Evolutionary conservation across 2,329 filamentous ascomycete genomes (phyloP), one percentile per base, ranked within the genome.

Genomic region (Paracamarosporium sp.): DNA sequence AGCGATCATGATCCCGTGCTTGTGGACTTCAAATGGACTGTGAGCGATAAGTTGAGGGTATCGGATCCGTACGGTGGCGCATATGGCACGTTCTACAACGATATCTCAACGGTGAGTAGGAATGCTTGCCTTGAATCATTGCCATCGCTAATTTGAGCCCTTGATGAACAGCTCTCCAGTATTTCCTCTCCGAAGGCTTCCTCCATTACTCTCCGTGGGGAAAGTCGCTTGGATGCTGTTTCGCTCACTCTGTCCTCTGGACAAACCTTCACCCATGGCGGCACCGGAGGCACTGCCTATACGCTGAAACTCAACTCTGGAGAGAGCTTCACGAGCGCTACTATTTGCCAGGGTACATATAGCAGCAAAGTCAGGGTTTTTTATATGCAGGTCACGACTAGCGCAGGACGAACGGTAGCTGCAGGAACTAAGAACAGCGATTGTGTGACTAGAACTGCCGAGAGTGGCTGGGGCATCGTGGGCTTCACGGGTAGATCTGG

Each of bases 1-100:
- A 84, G 84, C 1, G 88, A 90, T 69, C 87, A 90, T 68, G 88
- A 90, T 72, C 86, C 87, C 1, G 78, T 90, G 54, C 76, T 80
- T n/a, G 82, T 85, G n/a, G 77, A 83, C 65, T 82, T 87, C 67
- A 76, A 58, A 9, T 53, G 62, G 30, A 47, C 50, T 1, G 44
- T 67, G 11, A 78, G 63, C 82, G 60, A 66, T 11, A 63, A 66
- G 0, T 74, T 83, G 38, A 77, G 77, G 44, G 79, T 83, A 70
- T 82, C 80, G 7, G 71, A 70, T 55, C 79, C 79, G 66, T 80
- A 73, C 62, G 84, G 84, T 36, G 83, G 83, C 1, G 76, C 80
- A 4, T 75, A 80, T 63, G 83, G 83, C 31, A 70, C 61, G 28
- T 87, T 82, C 82, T 88, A 85, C 74, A 86, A 80, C 66, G 85